Evolutionary conservation across 306 rosid genomes (phyloP), one percentile per base, ranked within the genome.

Genomic region (Pyrus bretschneideri): DNA sequence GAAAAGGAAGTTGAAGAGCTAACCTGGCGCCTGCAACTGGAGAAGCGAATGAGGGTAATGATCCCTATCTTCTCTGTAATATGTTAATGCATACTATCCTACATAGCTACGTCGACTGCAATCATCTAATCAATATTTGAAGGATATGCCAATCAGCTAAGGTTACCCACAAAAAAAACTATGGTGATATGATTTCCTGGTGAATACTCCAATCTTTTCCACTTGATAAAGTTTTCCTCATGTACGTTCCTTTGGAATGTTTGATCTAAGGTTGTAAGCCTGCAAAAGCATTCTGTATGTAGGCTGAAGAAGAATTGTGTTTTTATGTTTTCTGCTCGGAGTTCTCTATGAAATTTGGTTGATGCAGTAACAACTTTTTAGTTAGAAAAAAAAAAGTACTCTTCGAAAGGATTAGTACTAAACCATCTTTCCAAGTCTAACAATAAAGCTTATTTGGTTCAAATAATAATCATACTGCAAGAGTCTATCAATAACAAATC

Each of bases 1-100:
- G 97, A 92, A 88, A 83, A 88, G 84, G 84, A 95, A 86, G 98
- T 95, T 78, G 89, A 92, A 87, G 98, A 90, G 79, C 83, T 95
- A 82, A 90, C 81, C 49, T 84, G 49, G 81, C 74, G 76, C 60
- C 83, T 91, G 80, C 79, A 94, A 84, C 71, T 78, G 70, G 98
- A 94, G 90, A 87, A 86, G 82, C 77, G 67, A 78, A 90, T 85
- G 87, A 85, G 97, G 94, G 98, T 94, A 88, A 82, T 61, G 62
- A 17, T 67, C 22, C 6, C 35, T 45, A 55, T 57, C 40, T 40
- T 57, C 18, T 57, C 59, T 14, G 38, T 71, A 29, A 40, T 72
- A 17, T 72, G 13, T 71, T 52, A 31, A 21, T 54, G 46, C 64
- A 51, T 15, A 30, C 13, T 66, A 52, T 19, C 42, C 9, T 51